phyloP scores from a whole-genome alignment of 2,329 filamentous ascomycete species.

The Trichoderma sp. region DNA sequence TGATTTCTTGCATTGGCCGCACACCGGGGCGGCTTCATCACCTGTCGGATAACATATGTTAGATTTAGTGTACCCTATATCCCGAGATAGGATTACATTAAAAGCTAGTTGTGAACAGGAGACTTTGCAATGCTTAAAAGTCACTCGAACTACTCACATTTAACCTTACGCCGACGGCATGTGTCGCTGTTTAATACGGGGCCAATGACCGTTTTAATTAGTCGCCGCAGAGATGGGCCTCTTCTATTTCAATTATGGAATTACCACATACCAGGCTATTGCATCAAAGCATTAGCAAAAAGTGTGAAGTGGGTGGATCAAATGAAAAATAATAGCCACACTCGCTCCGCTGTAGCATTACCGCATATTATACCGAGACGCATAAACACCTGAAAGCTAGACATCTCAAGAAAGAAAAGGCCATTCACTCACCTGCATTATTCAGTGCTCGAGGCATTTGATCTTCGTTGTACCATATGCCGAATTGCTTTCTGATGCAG shows the following conservation, averaged over 20 bases:
- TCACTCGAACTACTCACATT: conserved; percentile 35
- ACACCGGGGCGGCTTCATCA: conserved; percentile 41
- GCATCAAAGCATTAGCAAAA: neutral
- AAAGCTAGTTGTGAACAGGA: neutral
- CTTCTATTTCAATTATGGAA: neutral
- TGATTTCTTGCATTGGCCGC: conserved; percentile 39
- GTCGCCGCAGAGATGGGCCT: neutral
- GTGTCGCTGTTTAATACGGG: conserved; percentile 39
- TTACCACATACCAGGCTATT: conserved; percentile 16
- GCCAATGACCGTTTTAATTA: neutral
- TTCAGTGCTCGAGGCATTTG: conserved; percentile 26
- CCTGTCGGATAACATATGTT: conserved; percentile 34
- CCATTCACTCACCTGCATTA: conserved; percentile 14
- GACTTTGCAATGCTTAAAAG: too few relatives aligned
- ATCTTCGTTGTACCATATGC: neutral
- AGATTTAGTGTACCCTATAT: conserved; percentile 29
- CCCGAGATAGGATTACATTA: neutral
- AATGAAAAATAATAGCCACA: neutral
- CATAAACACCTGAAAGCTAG: neutral
- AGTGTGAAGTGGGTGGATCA: neutral
- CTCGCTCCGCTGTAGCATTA: neutral
- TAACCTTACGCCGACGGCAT: conserved; percentile 44
- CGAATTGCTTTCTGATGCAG: neutral
- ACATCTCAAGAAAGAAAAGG: neutral
- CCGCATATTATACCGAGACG: neutral